These are phyloP conservation scores for Lepidium aucheri DNA, from an alignment of 345 rosid genomes.

Conservation along the genomic window DNA sequence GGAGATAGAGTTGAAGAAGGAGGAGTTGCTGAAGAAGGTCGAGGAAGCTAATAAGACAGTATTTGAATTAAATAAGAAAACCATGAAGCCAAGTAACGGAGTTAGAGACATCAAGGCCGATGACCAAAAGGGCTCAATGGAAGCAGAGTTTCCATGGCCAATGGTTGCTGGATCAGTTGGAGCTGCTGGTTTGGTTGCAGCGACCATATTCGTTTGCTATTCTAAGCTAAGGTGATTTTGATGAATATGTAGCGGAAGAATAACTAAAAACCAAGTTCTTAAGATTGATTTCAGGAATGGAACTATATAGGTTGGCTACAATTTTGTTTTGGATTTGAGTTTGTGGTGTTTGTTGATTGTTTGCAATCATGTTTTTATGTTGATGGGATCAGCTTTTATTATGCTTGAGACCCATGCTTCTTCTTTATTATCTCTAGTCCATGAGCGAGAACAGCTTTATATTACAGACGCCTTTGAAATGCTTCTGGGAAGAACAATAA, in stretches of 20 bases:
- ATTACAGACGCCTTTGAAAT: neutral
- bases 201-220: conserved; percentile 38
- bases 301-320: conserved; percentile 4
- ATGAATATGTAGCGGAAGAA: neutral
- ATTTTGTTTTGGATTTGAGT: conserved; percentile 17
- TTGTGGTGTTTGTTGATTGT: conserved; percentile 22
- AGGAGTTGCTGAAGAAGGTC: conserved; percentile 35
- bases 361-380: conserved; percentile 8
- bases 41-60: conserved; percentile 34
- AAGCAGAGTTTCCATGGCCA: conserved; percentile 36
- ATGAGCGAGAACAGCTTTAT: neutral
- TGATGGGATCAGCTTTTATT: conserved; percentile 7
- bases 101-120: conserved; percentile 12
- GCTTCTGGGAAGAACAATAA: neutral
- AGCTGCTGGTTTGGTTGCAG: conserved; percentile 38
- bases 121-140: conserved; percentile 6
- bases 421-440: neutral
- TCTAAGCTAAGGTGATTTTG: conserved; percentile 31
- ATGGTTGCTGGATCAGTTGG: conserved; percentile 46
- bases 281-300: conserved; percentile 29
- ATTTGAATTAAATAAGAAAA: conserved; percentile 35
- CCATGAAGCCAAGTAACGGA: conserved; percentile 31
- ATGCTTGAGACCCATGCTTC: neutral
- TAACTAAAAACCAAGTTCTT: conserved; percentile 6
- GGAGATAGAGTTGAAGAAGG: conserved; percentile 30